Base-by-base conservation (phyloP, 441 rosid species). In the Pelargonium cotyledonis region DNA sequence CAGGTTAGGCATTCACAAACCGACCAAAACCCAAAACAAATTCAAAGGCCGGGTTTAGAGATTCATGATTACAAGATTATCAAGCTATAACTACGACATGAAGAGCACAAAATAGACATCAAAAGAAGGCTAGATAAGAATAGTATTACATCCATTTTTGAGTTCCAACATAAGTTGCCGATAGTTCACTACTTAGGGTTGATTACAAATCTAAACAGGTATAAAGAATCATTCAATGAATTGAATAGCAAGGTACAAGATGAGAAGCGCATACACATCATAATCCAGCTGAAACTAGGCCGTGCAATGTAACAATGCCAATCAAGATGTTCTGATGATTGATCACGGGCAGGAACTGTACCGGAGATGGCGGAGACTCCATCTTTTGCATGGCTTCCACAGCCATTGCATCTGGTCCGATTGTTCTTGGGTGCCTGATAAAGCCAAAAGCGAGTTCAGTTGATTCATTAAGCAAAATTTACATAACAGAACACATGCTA, bases 291-390 rank as follows among this genome's bases (percentile, higher is more conserved):
- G 96, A 91, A 66, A 94, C 97, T 63, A 91, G 82, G 72, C 99
- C 97, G 69, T 94, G 97, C 85, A 94, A 83, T 11, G 96, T 91
- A 38, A 91, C 80, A 65, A 94, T 88, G 65, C 99, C 99, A 31
- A 91, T 89, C 85, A 89, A 70, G 21, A 81, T 68, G 57, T 86
- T 88, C 55, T 84, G 84, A 23, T 80, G 81, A 72, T 76, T 55
- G 14, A 91, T 76, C 74, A 89, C 96, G 0, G 96, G 97, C 75
- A 94, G 81, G 78, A 91, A 94, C 63, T 94, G 99, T 7, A 91
- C 97, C 11, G 96, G 92, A 8, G 96, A 91, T 5, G 99, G 96
- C 10, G 97, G 97, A 0, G 96, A 87, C 71, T 91, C 97, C 99
- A 91, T 94, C 78, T 85, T 89, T 84, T 83, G 81, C 99, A 94